These are phyloP conservation scores for Salix udensis DNA, from an alignment of 345 rosid genomes.

Conservation along the genomic window DNA sequence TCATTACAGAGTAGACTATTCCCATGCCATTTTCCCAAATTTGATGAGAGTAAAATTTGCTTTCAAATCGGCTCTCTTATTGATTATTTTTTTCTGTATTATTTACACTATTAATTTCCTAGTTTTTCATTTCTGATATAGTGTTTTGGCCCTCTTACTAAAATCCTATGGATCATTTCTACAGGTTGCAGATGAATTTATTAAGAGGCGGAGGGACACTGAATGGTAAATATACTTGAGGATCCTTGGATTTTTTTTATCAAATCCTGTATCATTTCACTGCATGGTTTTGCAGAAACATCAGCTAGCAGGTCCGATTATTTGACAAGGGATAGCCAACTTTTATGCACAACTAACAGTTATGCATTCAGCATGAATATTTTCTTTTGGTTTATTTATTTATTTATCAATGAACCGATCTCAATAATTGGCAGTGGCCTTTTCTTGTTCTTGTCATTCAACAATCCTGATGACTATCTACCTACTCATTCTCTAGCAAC, in stretches of 20 bases:
- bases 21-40: too few relatives aligned
- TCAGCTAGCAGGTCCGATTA: neutral
- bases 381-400: neutral
- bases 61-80: neutral
- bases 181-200: slow-evolving; percentile 69
- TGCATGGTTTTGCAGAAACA: neutral
- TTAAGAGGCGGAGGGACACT: slow-evolving; percentile 56
- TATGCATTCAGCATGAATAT: neutral
- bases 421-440: neutral
- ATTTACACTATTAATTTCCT: neutral
- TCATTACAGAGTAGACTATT: neutral
- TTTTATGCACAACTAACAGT: neutral
- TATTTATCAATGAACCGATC: neutral
- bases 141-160: neutral
- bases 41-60: neutral
- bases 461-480: neutral
- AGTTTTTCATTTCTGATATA: neutral
- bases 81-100: neutral
- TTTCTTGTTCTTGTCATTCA: neutral
- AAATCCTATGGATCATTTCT: neutral
- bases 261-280: neutral
- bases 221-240: slow-evolving; percentile 46
- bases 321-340: too few relatives aligned
- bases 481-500: neutral
- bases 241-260: neutral